Evolutionary conservation across 1,284 basidiomycete genomes (phyloP).

Genomic region (Grifola frondosa): DNA sequence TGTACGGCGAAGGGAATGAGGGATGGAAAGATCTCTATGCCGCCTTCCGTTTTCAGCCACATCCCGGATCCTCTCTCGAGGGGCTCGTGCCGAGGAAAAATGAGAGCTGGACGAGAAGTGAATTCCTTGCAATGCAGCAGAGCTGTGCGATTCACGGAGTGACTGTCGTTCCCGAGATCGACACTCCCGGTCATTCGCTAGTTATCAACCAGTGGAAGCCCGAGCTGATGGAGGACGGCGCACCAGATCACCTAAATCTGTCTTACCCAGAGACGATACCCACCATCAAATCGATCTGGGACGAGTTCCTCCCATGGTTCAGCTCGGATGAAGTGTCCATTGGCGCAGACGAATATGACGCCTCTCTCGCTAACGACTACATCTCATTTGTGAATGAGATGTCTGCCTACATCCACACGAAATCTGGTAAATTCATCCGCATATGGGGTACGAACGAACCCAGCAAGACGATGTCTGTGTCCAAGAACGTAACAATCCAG

Average conservation of each 20-base stretch:
- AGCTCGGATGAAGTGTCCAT: constrained; percentile 30
- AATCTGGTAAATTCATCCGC: constrained; percentile 30
- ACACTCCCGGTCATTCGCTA: constrained; percentile 39
- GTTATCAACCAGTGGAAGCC: constrained; percentile 42
- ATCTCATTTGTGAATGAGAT: constrained; percentile 36
- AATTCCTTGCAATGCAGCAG: constrained; percentile 22
- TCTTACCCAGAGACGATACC: constrained; percentile 32
- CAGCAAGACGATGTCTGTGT: constrained; percentile 27
- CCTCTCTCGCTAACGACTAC: constrained; percentile 33
- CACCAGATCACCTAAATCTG: constrained; percentile 36
- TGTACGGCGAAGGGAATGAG: constrained; percentile 25
- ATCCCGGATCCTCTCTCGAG: constrained; percentile 28
- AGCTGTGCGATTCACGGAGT: constrained; percentile 24
- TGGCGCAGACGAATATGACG: constrained; percentile 35
- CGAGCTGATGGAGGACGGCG: constrained; percentile 31
- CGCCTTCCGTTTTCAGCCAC: constrained; percentile 36
- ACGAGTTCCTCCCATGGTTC: constrained; percentile 37
- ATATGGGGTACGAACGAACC: constrained; percentile 37
- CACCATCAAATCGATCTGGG: constrained; percentile 31
- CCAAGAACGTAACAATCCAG: constrained; percentile 36
- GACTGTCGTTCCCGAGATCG: constrained; percentile 38
- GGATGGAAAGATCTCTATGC: constrained; percentile 34
- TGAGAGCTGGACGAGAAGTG: constrained; percentile 31
- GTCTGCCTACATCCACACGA: constrained; percentile 24
- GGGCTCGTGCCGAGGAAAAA: constrained; percentile 34